Evolutionary conservation across 192 early-diverging fungal genomes (phyloP).

Genomic region (Coemansia reversa): DNA sequence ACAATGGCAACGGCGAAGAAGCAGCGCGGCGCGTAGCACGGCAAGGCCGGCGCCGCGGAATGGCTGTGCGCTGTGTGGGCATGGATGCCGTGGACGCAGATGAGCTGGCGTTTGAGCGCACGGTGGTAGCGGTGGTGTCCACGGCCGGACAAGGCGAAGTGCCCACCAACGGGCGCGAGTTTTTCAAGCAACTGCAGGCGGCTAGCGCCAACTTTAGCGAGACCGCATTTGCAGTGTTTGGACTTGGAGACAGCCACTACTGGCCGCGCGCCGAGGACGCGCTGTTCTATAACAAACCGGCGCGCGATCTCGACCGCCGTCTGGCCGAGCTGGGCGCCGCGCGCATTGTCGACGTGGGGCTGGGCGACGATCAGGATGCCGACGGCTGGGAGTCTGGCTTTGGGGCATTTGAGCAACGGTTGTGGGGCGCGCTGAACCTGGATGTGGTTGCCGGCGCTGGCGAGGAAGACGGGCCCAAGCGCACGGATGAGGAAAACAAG

Average conservation of each 20-base stretch:
- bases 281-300: conserved; percentile 89
- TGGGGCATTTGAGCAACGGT: conserved; percentile 69
- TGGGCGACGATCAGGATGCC: conserved; percentile 93
- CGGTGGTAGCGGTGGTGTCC: conserved; percentile 74
- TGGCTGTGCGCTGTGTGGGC: conserved; percentile 71
- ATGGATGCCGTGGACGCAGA: conserved; percentile 85
- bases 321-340: conserved; percentile 74
- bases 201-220: conserved; percentile 62
- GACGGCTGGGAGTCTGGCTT: conserved; percentile 88
- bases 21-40: conserved; percentile 79
- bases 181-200: conserved; percentile 73
- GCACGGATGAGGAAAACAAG: conserved; percentile 92
- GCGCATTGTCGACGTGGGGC: conserved; percentile 63
- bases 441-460: conserved; percentile 67
- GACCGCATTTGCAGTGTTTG: conserved; percentile 80
- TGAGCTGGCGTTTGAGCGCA: conserved; percentile 73
- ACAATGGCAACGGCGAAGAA: conserved; percentile 84
- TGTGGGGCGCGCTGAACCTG: conserved; percentile 81
- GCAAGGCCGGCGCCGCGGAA: conserved; percentile 80
- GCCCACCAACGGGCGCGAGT: conserved; percentile 86
- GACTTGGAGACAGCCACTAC: conserved; percentile 92
- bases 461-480: conserved; percentile 55
- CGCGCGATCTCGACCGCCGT: conserved; percentile 80
- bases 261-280: conserved; percentile 92
- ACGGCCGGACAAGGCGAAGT: conserved; percentile 98